Conservation (phyloP, 371 early-diverging fungal genomes). For the Rhizopus microsporus region DNA sequence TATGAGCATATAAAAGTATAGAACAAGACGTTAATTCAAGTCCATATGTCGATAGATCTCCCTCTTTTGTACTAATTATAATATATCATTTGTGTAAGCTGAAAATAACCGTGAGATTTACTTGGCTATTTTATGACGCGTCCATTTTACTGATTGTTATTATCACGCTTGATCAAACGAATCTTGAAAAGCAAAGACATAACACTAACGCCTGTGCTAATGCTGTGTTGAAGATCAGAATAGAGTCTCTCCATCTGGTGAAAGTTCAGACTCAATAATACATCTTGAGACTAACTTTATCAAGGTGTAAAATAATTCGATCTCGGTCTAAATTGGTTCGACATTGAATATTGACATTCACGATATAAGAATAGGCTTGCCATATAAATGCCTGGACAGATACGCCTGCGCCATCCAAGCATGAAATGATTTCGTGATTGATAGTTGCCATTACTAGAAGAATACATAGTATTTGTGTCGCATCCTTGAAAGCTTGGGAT, state of each 20-base stretch:
- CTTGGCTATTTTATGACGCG: too few relatives aligned
- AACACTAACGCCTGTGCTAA: conserved; percentile 12
- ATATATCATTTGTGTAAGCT: too few relatives aligned
- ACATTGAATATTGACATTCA: not conserved
- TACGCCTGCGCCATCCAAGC: conserved; percentile 17
- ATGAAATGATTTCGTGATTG: not conserved
- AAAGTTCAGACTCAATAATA: conserved; percentile 14
- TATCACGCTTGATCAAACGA: conserved; percentile 16
- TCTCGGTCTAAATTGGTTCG: conserved; percentile 18
- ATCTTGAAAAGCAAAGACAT: conserved; percentile 13
- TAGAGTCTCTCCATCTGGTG: conserved; percentile 7
- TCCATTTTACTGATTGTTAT: not conserved
- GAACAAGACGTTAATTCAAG: too few relatives aligned
- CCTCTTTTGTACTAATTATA: too few relatives aligned
- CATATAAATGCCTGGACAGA: conserved; percentile 22
- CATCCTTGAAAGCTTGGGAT: not conserved
- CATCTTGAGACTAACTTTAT: conserved; percentile 11
- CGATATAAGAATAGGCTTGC: conserved; percentile 1
- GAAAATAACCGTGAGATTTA: too few relatives aligned
- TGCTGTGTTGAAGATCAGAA: conserved; percentile 13
- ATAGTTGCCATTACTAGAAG: conserved; percentile 6
- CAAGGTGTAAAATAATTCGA: conserved; percentile 15
- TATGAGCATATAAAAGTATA: too few relatives aligned
- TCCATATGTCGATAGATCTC: too few relatives aligned
- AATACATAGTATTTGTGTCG: not conserved